phyloP scores from a whole-genome alignment of 805 yeast genomes.

The Lipomyces yamadae region DNA sequence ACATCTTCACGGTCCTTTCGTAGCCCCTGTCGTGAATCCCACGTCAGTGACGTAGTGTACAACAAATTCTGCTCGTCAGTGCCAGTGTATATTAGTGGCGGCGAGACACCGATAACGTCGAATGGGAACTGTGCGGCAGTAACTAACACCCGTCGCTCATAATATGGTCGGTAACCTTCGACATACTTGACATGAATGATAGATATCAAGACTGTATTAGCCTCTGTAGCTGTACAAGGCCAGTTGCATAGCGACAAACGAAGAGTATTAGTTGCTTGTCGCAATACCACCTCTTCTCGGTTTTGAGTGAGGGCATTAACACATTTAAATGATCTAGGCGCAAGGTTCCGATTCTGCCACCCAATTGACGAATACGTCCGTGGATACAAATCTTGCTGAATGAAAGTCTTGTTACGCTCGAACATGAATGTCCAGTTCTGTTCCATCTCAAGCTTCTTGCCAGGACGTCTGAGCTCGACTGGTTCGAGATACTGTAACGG shows the following conservation, averaged over 20 bases:
- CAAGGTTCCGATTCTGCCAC: constrained; percentile 32
- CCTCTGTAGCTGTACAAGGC: constrained; percentile 36
- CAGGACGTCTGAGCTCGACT: constrained; percentile 34
- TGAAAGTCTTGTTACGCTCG: constrained; percentile 29
- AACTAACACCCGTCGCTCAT: constrained; percentile 34
- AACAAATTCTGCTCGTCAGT: constrained; percentile 29
- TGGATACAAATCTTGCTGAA: constrained; percentile 34
- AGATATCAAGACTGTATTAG: constrained; percentile 35
- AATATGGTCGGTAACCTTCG: constrained; percentile 34
- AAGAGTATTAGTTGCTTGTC: constrained; percentile 34
- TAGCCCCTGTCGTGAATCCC: constrained; percentile 34
- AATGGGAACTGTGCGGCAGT: constrained; percentile 33
- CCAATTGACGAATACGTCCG: constrained; percentile 29
- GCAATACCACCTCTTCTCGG: constrained; percentile 23
- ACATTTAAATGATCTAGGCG: constrained; percentile 34
- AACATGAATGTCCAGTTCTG: constrained; percentile 35
- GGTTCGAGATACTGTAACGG: constrained; percentile 22
- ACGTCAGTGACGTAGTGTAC: constrained; percentile 28
- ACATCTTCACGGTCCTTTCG: constrained; percentile 29
- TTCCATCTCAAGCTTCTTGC: constrained; percentile 24
- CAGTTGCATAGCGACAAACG: constrained; percentile 35
- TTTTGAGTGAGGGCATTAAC: constrained; percentile 18
- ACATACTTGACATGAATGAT: constrained; percentile 34
- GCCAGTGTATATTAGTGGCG: constrained; percentile 31
- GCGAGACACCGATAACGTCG: constrained; percentile 35